A percentile compares a stretch with the other conserved stretches of the same genome.
These are phyloP conservation scores for Phytophthora lateralis DNA, from an alignment of 352 stramenopile genomes.

Conservation along the genomic window DNA sequence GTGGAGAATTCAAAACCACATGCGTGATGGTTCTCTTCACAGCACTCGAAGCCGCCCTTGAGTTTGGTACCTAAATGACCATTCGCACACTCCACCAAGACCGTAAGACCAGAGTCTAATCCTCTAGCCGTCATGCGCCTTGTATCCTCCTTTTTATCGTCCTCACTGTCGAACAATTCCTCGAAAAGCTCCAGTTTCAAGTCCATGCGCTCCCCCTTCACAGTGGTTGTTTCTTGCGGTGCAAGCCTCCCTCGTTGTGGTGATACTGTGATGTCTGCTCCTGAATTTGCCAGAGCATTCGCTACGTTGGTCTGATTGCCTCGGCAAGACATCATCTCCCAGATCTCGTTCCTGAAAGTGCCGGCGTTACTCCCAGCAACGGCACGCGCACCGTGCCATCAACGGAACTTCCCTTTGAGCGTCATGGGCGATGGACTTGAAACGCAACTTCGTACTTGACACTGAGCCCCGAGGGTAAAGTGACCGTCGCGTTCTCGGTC, in stretches of 20 bases:
- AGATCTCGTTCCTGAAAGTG: constrained; percentile 37
- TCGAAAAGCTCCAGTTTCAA: constrained; percentile 47
- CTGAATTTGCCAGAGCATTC: constrained; percentile 8
- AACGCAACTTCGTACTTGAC: constrained; percentile 69
- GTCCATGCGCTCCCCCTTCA: constrained; percentile 53
- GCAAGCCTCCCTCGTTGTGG: constrained; percentile 40
- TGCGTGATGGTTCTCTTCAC: constrained; percentile 70
- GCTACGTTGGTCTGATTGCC: not conserved
- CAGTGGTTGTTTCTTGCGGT: constrained; percentile 36
- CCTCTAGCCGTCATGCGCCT: too few relatives aligned
- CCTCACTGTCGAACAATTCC: constrained; percentile 72
- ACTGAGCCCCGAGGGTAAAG: constrained; percentile 64
- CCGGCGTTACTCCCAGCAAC: constrained; percentile 56
- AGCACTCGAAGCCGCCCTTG: constrained; percentile 79
- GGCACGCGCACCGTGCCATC: constrained; percentile 55
- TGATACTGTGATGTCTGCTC: constrained; percentile 29
- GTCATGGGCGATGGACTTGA: constrained; percentile 71
- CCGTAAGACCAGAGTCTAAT: too few relatives aligned
- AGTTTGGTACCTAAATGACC: constrained; percentile 74
- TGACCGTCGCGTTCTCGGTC: constrained; percentile 68
- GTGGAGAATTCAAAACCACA: constrained; percentile 89
- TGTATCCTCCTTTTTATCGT: too few relatives aligned
- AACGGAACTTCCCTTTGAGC: constrained; percentile 70
- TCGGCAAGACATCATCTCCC: constrained; percentile 59
- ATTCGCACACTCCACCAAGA: constrained; percentile 70